Evolutionary conservation across 2,329 filamentous ascomycete genomes (phyloP).

Genomic region (Colletotrichum eremochloae): DNA sequence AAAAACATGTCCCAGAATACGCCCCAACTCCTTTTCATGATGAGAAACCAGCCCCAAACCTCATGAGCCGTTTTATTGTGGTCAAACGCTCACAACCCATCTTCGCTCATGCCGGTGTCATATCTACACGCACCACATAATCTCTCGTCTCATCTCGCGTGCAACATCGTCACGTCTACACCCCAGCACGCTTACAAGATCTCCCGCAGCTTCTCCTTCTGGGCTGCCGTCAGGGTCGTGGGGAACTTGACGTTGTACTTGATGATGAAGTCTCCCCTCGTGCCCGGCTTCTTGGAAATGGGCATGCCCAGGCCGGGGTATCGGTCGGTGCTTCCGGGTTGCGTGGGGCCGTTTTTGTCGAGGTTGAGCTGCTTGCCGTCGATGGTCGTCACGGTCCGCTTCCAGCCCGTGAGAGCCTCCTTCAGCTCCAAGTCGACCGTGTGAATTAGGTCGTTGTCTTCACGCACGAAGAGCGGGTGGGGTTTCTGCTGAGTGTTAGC

Average conservation of each 20-base stretch:
- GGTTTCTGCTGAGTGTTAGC: constrained; percentile 77
- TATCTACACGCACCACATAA: neutral
- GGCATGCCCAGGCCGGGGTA: constrained; percentile 96
- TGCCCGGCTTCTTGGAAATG: constrained; percentile 86
- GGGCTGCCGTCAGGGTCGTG: constrained; percentile 77
- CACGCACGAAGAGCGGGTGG: constrained; percentile 85
- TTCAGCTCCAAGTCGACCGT: constrained; percentile 88
- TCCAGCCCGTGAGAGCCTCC: constrained; percentile 95
- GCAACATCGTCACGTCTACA: neutral
- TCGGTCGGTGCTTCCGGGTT: constrained; percentile 82
- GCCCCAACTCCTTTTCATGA: constrained; percentile 37
- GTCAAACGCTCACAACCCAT: constrained; percentile 9
- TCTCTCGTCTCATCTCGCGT: neutral
- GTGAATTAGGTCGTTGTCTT: constrained; percentile 87
- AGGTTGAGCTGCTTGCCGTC: constrained; percentile 88
- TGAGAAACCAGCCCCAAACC: constrained; percentile 14
- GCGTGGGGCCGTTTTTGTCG: constrained; percentile 85
- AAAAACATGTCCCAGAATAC: neutral
- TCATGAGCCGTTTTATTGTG: constrained; percentile 1
- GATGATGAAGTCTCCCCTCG: constrained; percentile 89
- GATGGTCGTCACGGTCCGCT: constrained; percentile 90
- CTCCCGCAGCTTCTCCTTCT: constrained; percentile 85
- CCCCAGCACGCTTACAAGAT: constrained; percentile 69
- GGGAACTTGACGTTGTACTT: constrained; percentile 96
- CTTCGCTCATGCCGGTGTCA: neutral